These are phyloP conservation scores for Rhizoctonia solani DNA, from an alignment of 1,284 basidiomycete genomes.

Conservation along the genomic window DNA sequence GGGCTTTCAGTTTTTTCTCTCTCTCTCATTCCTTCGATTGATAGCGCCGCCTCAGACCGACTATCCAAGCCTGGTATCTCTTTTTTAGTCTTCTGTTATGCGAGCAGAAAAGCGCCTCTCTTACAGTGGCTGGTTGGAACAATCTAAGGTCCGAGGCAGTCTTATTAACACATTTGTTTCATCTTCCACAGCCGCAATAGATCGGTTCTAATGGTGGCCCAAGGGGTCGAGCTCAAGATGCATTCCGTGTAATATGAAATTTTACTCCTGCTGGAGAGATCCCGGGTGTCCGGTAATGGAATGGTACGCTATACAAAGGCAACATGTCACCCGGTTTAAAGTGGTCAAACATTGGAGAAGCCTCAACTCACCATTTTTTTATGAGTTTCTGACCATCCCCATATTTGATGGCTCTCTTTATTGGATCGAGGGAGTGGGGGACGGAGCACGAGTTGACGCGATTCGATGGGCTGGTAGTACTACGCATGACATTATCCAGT, in stretches of 20 bases:
- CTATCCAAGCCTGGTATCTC: no score
- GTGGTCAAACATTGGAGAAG: background rate
- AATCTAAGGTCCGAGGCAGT: background rate
- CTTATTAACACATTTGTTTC: background rate
- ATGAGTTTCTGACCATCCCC: slow-evolving; percentile 14
- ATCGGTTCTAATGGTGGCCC: background rate
- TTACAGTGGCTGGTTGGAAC: no score
- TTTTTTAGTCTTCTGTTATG: no score
- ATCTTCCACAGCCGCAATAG: background rate
- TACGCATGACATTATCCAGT: slow-evolving; percentile 3
- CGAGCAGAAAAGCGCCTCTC: no score
- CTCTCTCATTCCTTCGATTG: no score
- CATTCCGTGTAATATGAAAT: background rate
- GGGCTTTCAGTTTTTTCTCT: no score
- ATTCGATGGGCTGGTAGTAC: slow-evolving; percentile 1
- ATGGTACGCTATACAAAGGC: slow-evolving; percentile 9
- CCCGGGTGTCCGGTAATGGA: background rate
- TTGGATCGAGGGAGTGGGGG: slow-evolving; percentile 1
- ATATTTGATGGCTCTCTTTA: background rate
- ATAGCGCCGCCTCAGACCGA: no score
- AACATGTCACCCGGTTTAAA: background rate
- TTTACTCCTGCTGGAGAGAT: background rate
- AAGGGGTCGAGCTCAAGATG: background rate
- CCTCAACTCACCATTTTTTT: background rate
- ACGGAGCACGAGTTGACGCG: background rate